Conservation (phyloP, 2,329 filamentous ascomycete species). For the Aspergillus calidoustus region DNA sequence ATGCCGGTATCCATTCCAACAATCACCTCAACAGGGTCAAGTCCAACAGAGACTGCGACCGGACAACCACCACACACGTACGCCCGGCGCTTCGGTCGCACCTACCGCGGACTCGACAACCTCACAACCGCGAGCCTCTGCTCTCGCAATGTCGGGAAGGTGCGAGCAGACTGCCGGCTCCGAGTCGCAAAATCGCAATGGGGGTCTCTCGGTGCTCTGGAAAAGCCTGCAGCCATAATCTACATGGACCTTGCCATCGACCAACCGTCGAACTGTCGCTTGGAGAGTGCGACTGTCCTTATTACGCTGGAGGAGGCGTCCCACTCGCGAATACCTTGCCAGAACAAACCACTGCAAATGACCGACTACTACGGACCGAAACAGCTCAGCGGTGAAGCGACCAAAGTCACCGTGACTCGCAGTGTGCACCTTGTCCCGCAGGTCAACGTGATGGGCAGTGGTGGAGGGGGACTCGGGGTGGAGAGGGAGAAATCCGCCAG, state of each 20-base stretch:
- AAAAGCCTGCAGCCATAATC: neutral
- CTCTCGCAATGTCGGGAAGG: conserved; percentile 17
- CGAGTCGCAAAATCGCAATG: conserved; percentile 21
- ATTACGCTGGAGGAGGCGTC: neutral
- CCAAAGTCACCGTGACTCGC: conserved; percentile 14
- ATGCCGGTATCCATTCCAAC: neutral
- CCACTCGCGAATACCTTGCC: neutral
- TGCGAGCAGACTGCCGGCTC: conserved; percentile 20
- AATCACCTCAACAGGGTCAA: no score
- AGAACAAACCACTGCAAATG: conserved; percentile 17
- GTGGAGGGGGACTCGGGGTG: conserved; percentile 21
- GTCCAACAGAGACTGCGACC: no score
- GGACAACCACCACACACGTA: neutral
- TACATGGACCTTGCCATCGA: conserved; percentile 9
- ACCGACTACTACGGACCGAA: conserved; percentile 28
- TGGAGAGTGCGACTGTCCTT: neutral
- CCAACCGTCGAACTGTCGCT: neutral
- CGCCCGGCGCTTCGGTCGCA: conserved; percentile 1
- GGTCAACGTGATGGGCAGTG: conserved; percentile 21
- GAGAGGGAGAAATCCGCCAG: conserved; percentile 15
- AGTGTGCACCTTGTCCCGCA: conserved; percentile 20
- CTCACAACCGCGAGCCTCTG: conserved; percentile 17
- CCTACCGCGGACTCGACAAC: conserved; percentile 17
- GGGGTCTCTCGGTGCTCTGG: conserved; percentile 9
- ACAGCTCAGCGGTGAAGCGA: conserved; percentile 21